These are phyloP conservation scores for Lycium ferocissimum DNA, from an alignment of 257 asterid species.

Conservation along the genomic window DNA sequence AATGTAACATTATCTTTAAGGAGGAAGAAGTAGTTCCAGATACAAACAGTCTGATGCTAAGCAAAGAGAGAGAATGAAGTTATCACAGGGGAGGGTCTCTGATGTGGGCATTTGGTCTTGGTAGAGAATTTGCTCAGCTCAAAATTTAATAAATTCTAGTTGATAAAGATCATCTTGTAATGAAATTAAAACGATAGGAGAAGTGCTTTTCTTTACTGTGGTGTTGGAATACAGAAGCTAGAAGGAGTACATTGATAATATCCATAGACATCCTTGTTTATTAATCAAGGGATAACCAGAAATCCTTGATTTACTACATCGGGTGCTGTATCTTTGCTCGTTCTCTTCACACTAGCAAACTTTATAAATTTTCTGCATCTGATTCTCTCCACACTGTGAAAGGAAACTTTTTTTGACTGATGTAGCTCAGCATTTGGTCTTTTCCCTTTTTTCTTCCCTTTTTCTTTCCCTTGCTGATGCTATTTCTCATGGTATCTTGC, in stretches of 20 bases:
- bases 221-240: constrained; percentile 13
- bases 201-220: background rate
- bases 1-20: background rate
- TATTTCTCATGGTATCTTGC: background rate
- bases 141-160: background rate
- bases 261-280: background rate
- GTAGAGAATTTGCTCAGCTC: background rate
- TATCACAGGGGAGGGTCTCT: background rate
- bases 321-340: background rate
- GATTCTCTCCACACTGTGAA: background rate
- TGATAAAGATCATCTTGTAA: background rate
- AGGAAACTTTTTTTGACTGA: background rate
- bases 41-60: background rate
- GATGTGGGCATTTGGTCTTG: background rate
- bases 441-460: background rate
- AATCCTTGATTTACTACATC: background rate
- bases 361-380: background rate
- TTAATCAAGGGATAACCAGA: background rate
- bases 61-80: background rate
- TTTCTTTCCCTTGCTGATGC: background rate
- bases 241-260: background rate
- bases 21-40: background rate
- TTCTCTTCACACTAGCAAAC: background rate
- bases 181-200: background rate
- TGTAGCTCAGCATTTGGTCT: constrained; percentile 3